Evolutionary conservation across 768 basidiomycete genomes (phyloP).

Genomic region (Candolleomyces eurysporus): DNA sequence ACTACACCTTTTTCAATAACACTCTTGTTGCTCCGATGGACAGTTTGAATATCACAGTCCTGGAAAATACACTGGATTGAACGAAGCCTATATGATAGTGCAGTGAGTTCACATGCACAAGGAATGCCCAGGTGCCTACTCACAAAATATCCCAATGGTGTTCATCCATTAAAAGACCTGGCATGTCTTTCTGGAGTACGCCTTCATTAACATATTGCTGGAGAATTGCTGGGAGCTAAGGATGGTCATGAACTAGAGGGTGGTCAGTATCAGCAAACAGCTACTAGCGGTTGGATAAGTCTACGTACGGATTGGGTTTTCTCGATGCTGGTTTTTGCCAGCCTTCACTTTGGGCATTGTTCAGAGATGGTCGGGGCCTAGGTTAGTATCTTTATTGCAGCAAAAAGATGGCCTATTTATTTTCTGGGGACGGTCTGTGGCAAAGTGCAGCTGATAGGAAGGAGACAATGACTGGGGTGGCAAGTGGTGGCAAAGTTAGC

Average conservation of each 20-base stretch:
- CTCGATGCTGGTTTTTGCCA: no score
- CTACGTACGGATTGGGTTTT: no score
- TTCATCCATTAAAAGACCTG: not conserved
- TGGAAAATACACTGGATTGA: slow-evolving; percentile 9
- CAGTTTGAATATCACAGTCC: slow-evolving; percentile 9
- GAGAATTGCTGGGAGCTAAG: slow-evolving; percentile 8
- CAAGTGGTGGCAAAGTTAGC: no score
- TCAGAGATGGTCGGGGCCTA: no score
- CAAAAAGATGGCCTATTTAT: no score
- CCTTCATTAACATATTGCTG: slow-evolving; percentile 11
- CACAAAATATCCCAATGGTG: not conserved
- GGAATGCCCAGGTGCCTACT: not conserved
- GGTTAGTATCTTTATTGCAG: no score
- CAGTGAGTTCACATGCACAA: not conserved
- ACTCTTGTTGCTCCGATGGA: slow-evolving; percentile 1
- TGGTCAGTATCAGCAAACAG: no score
- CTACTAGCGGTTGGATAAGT: no score
- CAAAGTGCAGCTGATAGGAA: no score
- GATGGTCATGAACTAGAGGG: slow-evolving; percentile 5
- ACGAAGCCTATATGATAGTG: slow-evolving; percentile 1
- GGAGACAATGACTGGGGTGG: no score
- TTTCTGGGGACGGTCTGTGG: no score
- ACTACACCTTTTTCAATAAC: slow-evolving; percentile 8
- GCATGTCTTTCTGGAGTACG: slow-evolving; percentile 5
- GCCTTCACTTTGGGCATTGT: no score